Evolutionary conservation across 106 monocot species (phyloP).

Genomic region (Dendrobium nobile): DNA sequence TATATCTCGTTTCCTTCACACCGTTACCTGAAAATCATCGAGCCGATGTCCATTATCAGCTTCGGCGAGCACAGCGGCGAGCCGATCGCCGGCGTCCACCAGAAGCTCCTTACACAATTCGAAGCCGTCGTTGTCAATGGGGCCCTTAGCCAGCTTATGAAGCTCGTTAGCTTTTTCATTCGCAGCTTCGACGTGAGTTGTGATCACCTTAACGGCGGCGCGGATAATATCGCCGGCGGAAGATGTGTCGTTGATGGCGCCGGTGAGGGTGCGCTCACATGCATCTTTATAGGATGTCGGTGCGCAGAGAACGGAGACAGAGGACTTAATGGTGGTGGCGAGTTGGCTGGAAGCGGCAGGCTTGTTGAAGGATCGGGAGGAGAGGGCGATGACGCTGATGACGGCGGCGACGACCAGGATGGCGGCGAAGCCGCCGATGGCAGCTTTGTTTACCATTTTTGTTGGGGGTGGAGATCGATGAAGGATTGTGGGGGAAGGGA

Average conservation of each 20-base stretch:
- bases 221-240: constrained; percentile 5
- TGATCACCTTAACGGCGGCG: constrained; percentile 5
- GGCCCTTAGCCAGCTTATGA: constrained; percentile 17
- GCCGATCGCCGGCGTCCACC: neutral
- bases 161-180: neutral
- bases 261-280: neutral
- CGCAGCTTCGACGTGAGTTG: neutral
- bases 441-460: constrained; percentile 39
- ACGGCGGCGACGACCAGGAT: constrained; percentile 21
- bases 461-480: neutral
- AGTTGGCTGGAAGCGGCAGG: neutral
- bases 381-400: constrained; percentile 30
- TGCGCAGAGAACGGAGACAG: constrained; percentile 8
- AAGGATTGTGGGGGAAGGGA: neutral
- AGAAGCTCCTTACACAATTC: constrained; percentile 23
- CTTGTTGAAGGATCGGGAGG: constrained; percentile 11
- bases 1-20: neutral
- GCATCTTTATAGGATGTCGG: constrained; percentile 7
- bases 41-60: neutral
- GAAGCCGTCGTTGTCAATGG: constrained; percentile 7
- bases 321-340: constrained; percentile 7
- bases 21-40: constrained; percentile 28
- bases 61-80: constrained; percentile 6
- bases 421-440: constrained; percentile 23
- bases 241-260: neutral